A percentile compares a stretch with the other conserved stretches of the same genome.
Conservation (phyloP, 225 moss, liverwort and hornwort genomes). For the Thuidium tamariscinum region DNA sequence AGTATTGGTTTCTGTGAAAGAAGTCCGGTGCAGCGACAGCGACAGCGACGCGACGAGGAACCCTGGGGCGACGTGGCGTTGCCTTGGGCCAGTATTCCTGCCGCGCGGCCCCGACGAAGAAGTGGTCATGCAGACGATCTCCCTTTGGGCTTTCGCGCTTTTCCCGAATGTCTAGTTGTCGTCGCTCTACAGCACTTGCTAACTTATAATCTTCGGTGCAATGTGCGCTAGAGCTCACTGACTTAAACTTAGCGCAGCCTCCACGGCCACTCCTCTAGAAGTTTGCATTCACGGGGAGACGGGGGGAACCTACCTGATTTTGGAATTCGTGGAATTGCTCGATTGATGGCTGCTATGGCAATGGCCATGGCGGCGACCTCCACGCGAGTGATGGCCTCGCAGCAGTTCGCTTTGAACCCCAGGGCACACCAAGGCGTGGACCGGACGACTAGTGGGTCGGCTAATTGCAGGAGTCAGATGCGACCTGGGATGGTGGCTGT, state of each 20-base stretch:
- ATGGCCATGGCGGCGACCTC: slow-evolving; percentile 26
- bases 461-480: not conserved
- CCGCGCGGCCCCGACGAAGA: not conserved
- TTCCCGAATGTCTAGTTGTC: not conserved
- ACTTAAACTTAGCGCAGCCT: not conserved
- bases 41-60: not conserved
- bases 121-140: not conserved
- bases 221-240: not conserved
- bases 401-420: not conserved
- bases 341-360: slow-evolving; percentile 17
- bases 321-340: not conserved
- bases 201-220: not conserved
- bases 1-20: not conserved
- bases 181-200: not conserved
- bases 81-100: not conserved
- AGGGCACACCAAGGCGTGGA: not conserved
- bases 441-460: not conserved
- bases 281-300: not conserved
- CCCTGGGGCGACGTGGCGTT: not conserved
- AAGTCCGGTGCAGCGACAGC: not conserved
- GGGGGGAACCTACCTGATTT: not conserved
- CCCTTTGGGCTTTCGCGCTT: too few species aligned
- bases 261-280: not conserved
- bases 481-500: not conserved
- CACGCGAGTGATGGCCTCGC: not conserved